A percentile compares a stretch with the other conserved stretches of the same genome.
These are phyloP conservation scores for Chaetomiaceae sp. DNA, from an alignment of 2,329 filamentous ascomycete genomes.

Conservation along the genomic window DNA sequence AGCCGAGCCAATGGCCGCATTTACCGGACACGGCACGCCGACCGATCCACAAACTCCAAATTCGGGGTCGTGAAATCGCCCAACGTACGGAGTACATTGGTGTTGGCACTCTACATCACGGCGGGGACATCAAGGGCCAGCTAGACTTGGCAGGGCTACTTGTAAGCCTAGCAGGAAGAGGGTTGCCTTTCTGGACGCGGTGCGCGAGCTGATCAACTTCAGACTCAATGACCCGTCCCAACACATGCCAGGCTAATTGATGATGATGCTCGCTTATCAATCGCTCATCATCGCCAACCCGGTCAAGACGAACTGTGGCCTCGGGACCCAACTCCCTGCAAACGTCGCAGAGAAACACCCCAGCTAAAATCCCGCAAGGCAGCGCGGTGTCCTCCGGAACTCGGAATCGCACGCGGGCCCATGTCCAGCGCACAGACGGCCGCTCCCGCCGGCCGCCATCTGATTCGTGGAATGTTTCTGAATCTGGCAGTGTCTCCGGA, in stretches of 20 bases:
- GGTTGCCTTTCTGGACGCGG: no score
- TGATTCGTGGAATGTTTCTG: slow-evolving; percentile 7
- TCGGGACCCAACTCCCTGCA: not conserved
- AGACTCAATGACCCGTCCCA: no score
- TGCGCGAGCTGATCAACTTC: no score
- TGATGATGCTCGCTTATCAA: slow-evolving; percentile 18
- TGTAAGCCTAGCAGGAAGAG: no score
- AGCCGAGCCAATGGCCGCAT: not conserved
- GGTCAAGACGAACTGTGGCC: slow-evolving; percentile 8
- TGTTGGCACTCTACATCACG: no score
- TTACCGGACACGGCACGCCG: not conserved
- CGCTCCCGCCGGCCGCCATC: not conserved
- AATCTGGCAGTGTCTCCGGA: slow-evolving; percentile 12
- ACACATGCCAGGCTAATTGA: slow-evolving; percentile 5
- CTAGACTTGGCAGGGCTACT: no score
- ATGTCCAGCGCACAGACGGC: not conserved
- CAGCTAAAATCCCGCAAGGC: slow-evolving; percentile 2
- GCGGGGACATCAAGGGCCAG: no score
- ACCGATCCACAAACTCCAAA: not conserved
- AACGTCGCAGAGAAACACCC: not conserved
- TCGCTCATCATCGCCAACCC: slow-evolving; percentile 11
- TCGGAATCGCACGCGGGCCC: not conserved
- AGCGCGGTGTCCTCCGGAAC: not conserved
- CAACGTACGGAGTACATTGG: no score
- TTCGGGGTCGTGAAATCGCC: no score